Conservation (phyloP, 2,329 filamentous ascomycete genomes). For the Trichoderma guizhouense region DNA sequence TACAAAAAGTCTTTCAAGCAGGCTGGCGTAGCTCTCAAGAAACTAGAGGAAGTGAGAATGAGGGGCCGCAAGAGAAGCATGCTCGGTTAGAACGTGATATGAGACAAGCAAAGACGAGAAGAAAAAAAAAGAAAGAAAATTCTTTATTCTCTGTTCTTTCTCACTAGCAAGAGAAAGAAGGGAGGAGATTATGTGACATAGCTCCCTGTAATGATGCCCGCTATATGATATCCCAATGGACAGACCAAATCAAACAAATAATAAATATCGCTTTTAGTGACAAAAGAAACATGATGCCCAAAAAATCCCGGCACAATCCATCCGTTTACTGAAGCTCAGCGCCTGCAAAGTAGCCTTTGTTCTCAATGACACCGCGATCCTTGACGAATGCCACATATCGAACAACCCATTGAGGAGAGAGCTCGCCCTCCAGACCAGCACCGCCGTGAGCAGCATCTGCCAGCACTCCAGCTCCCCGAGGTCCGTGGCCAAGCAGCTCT, state of each 20-base stretch:
- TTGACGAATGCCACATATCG: conserved; percentile 96
- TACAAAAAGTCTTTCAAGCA: conserved; percentile 76
- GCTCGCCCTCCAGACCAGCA: conserved; percentile 67
- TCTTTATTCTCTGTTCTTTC: neutral
- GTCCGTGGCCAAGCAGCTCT: conserved; percentile 73
- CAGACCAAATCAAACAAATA: conserved; percentile 5
- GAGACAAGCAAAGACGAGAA: neutral
- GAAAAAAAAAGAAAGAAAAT: neutral
- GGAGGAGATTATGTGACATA: neutral
- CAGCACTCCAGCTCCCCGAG: conserved; percentile 72
- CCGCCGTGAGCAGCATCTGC: conserved; percentile 52
- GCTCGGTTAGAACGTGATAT: conserved; percentile 61
- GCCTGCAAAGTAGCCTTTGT: conserved; percentile 93
- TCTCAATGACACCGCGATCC: conserved; percentile 93
- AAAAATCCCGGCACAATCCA: neutral
- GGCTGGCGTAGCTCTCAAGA: conserved; percentile 69
- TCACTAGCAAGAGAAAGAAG: neutral
- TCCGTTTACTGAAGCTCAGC: conserved; percentile 57
- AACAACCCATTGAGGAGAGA: conserved; percentile 89
- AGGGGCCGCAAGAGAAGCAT: conserved; percentile 95
- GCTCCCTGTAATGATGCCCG: conserved; percentile 30
- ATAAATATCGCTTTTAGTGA: conserved; percentile 9
- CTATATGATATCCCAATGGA: conserved; percentile 27
- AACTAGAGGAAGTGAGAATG: conserved; percentile 87
- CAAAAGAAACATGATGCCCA: neutral